Evolutionary conservation across 2,329 filamentous ascomycete genomes (phyloP).

Genomic region (Pseudocercospora cruenta): DNA sequence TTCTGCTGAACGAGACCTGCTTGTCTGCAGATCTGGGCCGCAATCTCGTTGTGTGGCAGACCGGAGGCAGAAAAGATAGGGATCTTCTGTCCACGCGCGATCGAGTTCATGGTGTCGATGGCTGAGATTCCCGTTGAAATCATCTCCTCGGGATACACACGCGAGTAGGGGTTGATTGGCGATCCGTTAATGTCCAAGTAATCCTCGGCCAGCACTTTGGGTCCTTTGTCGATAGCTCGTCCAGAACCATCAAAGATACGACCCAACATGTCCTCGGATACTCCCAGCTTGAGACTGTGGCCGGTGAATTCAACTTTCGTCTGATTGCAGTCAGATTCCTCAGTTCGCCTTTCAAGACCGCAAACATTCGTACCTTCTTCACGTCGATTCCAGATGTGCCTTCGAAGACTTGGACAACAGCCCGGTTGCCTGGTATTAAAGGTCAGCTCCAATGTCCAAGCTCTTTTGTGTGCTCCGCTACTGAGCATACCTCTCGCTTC

Average conservation of each 20-base stretch:
- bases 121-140: constrained; percentile 99
- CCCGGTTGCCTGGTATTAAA: constrained; percentile 72
- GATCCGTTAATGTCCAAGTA: constrained; percentile 98
- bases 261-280: constrained; percentile 99
- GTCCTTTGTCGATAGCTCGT: constrained; percentile 97
- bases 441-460: constrained; percentile 14
- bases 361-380: constrained; percentile 69
- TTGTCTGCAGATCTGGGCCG: constrained; percentile 97
- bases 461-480: background rate
- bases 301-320: constrained; percentile 97
- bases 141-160: constrained; percentile 99
- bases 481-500: constrained; percentile 84
- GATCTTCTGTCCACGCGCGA: constrained; percentile 98
- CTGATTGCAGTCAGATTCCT: constrained; percentile 49
- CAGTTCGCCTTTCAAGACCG: background rate
- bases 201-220: constrained; percentile 96
- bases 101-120: constrained; percentile 91
- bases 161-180: constrained; percentile 97
- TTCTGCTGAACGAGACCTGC: constrained; percentile 77
- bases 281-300: constrained; percentile 95
- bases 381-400: constrained; percentile 97
- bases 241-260: constrained; percentile 98
- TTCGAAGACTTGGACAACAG: constrained; percentile 98
- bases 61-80: constrained; percentile 98
- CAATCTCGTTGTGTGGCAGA: constrained; percentile 99